These are phyloP conservation scores for Paraphaeosphaeria minitans DNA, from an alignment of 2,329 filamentous ascomycete genomes.

Conservation along the genomic window DNA sequence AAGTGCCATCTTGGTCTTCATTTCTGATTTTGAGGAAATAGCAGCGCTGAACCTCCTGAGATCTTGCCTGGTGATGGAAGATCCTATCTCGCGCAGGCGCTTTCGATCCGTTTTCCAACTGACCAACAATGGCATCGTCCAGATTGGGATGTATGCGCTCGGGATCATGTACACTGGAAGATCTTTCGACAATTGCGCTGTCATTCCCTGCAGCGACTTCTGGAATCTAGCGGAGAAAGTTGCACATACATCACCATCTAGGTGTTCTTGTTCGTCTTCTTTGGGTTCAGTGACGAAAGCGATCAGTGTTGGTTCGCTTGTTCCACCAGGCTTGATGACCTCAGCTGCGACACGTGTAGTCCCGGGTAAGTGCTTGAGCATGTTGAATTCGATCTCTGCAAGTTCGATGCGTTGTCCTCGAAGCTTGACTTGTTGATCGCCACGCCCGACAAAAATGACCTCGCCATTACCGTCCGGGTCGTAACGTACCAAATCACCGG, in stretches of 20 bases:
- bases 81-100: conserved; percentile 41
- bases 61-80: conserved; percentile 37
- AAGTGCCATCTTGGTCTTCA: conserved; percentile 38
- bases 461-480: conserved; percentile 50
- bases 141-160: conserved; percentile 42
- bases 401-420: conserved; percentile 49
- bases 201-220: conserved; percentile 34
- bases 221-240: conserved; percentile 41
- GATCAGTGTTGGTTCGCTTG: conserved; percentile 40
- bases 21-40: conserved; percentile 51
- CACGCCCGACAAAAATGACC: conserved; percentile 44
- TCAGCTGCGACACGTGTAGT: conserved; percentile 54
- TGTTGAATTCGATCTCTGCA: conserved; percentile 47
- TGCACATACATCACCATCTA: conserved; percentile 39
- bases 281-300: conserved; percentile 42
- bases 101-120: conserved; percentile 46
- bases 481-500: conserved; percentile 53
- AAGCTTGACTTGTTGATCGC: conserved; percentile 49
- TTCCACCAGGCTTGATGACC: conserved; percentile 51
- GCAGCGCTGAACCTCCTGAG: conserved; percentile 39
- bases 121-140: conserved; percentile 44
- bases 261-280: conserved; percentile 33
- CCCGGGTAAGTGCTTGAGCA: conserved; percentile 46
- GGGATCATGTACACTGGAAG: conserved; percentile 46
- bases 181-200: conserved; percentile 31